Evolutionary conservation across 352 stramenopile genomes (phyloP).

Genomic region (Blastocystis hominis): DNA sequence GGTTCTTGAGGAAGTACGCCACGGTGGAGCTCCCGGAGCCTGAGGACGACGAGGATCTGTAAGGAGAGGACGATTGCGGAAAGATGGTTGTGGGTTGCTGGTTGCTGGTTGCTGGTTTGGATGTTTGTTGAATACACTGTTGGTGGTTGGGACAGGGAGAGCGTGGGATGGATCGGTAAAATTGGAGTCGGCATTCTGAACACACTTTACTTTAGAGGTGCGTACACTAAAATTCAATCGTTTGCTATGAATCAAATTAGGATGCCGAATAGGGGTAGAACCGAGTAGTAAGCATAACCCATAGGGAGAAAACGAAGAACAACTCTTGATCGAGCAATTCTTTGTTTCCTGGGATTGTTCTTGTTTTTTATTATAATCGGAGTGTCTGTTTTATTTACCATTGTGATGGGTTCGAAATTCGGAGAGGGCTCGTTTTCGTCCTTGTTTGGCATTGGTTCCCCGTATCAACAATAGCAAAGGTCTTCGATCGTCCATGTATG

Average conservation of each 20-base stretch:
- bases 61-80: background rate
- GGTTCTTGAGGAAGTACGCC: conserved; percentile 42
- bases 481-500: background rate
- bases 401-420: conserved; percentile 46
- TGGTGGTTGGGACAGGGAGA: too few species aligned
- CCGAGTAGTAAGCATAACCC: background rate
- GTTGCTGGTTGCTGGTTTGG: background rate
- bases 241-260: background rate
- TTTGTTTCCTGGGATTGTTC: conserved; percentile 19
- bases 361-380: conserved; percentile 22
- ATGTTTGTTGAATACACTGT: background rate
- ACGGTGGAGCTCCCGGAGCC: conserved; percentile 46
- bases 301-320: background rate
- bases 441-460: background rate
- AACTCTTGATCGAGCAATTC: conserved; percentile 16
- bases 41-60: conserved; percentile 46
- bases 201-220: background rate
- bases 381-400: background rate
- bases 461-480: background rate
- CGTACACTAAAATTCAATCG: background rate
- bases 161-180: too few species aligned
- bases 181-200: too few species aligned
- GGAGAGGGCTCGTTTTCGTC: background rate
- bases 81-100: too few species aligned
- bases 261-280: background rate